Base-by-base conservation (phyloP, 1,284 basidiomycete species). In the Lignosus rhinocerotis region DNA sequence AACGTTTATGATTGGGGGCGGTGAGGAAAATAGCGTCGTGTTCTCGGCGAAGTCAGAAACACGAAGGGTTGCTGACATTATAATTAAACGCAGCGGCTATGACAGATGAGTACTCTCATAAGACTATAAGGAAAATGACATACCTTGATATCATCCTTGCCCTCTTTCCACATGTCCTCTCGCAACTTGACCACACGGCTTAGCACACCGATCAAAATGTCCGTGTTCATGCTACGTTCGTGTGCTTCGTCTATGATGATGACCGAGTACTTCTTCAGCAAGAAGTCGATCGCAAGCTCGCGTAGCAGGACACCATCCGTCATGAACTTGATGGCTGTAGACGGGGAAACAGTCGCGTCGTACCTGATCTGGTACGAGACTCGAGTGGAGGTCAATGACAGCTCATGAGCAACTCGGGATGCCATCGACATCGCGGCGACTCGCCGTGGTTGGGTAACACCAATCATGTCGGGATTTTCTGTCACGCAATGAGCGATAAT, bases 401-500 rank as follows among this genome's bases (percentile, higher is more conserved):
- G 79, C 74, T 99, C 97, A 41, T 92, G 82, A 5, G 88, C 90
- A 31, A 99, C 95, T 48, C 97, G 94, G 31, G 87, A 78, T 0
- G 96, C 94, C 85, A 98, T 95, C 5, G 96, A 95, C 75, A 98
- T 89, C 1, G 97, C 96, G 10, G 97, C 97, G 10, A 99, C 97
- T 71, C 97, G 88, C 53, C 97, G 88, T 3, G 97, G 97, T 73
- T 99, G 97, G 2, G 97, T 99, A 44, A 99, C 85, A 14, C 96
- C 97, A 65, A 99, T 94, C 88, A 99, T 96, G 1, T 97, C 97
- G 19, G 96, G 94, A 72, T 98, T 97, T 54, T 96, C 94, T 94
- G 45, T 10, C 7, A 10, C 1, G 44, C 25, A 3, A 8, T 60
- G 36, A 53, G 42, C 14, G 17, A 5, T n/a, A 2, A 8, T 6